These are phyloP conservation scores for Lactarius hatsudake DNA, from an alignment of 768 basidiomycete genomes.

Conservation along the genomic window DNA sequence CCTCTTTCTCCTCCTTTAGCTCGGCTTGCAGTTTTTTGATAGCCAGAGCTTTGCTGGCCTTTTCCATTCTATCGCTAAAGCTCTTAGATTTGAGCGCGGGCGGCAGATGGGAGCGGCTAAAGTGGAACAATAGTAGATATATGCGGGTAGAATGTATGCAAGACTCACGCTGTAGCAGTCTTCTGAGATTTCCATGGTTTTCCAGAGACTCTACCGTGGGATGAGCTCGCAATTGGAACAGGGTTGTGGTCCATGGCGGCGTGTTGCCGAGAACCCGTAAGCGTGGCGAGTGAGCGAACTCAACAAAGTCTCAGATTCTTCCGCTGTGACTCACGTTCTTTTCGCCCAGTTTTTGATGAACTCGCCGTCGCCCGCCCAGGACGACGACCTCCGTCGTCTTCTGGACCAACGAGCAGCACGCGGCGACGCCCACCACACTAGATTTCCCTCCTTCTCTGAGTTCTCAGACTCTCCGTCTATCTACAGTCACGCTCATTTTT, in stretches of 20 bases:
- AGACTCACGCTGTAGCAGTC: constrained; percentile 48
- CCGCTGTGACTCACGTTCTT: constrained; percentile 23
- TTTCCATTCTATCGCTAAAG: constrained; percentile 69
- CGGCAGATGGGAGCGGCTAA: constrained; percentile 67
- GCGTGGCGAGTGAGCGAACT: neutral
- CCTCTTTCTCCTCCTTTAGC: constrained; percentile 72
- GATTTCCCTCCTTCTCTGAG: constrained; percentile 55
- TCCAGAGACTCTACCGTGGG: constrained; percentile 64
- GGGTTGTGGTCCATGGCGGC: constrained; percentile 16
- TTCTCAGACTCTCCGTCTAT: constrained; percentile 67
- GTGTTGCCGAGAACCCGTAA: neutral
- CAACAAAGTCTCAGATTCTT: neutral
- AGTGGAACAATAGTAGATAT: constrained; percentile 19
- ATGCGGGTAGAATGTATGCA: neutral
- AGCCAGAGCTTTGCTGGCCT: constrained; percentile 60
- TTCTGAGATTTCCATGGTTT: constrained; percentile 64
- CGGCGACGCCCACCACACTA: constrained; percentile 44
- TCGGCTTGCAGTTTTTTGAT: constrained; percentile 72
- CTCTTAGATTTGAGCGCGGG: constrained; percentile 60
- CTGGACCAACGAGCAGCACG: constrained; percentile 54
- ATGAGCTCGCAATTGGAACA: constrained; percentile 50
- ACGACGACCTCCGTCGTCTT: constrained; percentile 49
- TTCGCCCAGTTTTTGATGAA: constrained; percentile 38
- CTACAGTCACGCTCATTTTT: constrained; percentile 60
- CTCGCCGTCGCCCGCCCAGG: constrained; percentile 40